These are phyloP conservation scores for Russula sp. DNA, from an alignment of 768 basidiomycete species.

Conservation along the genomic window DNA sequence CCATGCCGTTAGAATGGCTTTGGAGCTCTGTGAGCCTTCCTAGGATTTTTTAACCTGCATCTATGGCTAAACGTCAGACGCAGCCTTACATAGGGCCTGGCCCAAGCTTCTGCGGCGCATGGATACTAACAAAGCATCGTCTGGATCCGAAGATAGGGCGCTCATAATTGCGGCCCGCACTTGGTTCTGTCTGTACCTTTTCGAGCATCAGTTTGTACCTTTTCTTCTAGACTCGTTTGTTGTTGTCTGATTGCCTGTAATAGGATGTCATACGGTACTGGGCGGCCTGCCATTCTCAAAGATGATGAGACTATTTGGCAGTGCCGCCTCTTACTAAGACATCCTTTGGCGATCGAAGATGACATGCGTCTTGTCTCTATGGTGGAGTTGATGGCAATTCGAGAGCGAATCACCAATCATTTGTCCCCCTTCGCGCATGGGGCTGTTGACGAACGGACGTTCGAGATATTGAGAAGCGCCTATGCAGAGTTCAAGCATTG, in stretches of 20 bases:
- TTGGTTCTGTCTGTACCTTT: slow-evolving; percentile 92
- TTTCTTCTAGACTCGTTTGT: background rate
- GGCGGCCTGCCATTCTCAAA: slow-evolving; percentile 85
- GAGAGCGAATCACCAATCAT: slow-evolving; percentile 80
- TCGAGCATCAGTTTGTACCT: slow-evolving; percentile 81
- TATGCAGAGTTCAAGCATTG: slow-evolving; percentile 75
- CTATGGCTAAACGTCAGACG: background rate
- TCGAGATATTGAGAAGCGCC: slow-evolving; percentile 64
- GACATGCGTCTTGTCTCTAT: slow-evolving; percentile 94
- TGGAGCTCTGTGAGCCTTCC: slow-evolving; percentile 72
- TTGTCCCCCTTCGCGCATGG: slow-evolving; percentile 69
- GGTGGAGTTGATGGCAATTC: slow-evolving; percentile 85
- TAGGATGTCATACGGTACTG: slow-evolving; percentile 92
- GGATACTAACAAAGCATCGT: slow-evolving; percentile 54
- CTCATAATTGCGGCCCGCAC: slow-evolving; percentile 78
- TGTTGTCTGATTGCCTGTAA: background rate
- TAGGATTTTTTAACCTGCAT: background rate
- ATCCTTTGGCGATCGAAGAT: slow-evolving; percentile 85
- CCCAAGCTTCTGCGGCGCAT: slow-evolving; percentile 74
- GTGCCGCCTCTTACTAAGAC: slow-evolving; percentile 72
- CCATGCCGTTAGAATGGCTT: slow-evolving; percentile 95
- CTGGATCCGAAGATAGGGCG: slow-evolving; percentile 60
- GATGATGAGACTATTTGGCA: slow-evolving; percentile 88
- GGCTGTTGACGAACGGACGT: slow-evolving; percentile 68
- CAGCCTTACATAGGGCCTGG: slow-evolving; percentile 92